Percentiles rank a stretch among this genome's conserved stretches.
Evolutionary conservation across 106 monocot species (phyloP).

Genomic region (Xerophyta viscosa): DNA sequence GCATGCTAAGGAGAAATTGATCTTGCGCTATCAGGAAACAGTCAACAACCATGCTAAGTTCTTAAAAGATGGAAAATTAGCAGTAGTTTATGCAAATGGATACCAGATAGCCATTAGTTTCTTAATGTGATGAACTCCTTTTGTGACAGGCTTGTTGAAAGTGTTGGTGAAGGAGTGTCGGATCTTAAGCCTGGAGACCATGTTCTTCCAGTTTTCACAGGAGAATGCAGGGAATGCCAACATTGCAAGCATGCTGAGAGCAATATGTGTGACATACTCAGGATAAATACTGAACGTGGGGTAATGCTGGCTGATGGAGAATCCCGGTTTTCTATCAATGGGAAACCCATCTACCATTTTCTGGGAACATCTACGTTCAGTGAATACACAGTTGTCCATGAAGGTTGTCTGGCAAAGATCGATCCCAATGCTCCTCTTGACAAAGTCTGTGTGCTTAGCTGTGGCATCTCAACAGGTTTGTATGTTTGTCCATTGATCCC

Average conservation of each 20-base stretch:
- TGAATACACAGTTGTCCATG: slow-evolving; percentile 10
- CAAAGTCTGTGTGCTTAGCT: slow-evolving; percentile 9
- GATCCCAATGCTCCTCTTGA: slow-evolving; percentile 2
- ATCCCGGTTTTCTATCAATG: slow-evolving; percentile 7
- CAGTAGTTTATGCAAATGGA: neutral
- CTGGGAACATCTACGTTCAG: slow-evolving; percentile 8
- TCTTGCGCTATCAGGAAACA: too few relatives aligned
- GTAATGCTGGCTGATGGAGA: slow-evolving; percentile 6
- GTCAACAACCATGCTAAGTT: too few relatives aligned
- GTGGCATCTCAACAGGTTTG: slow-evolving; percentile 7
- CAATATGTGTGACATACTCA: slow-evolving; percentile 5
- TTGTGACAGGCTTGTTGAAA: slow-evolving; percentile 1
- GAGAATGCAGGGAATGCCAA: slow-evolving; percentile 5
- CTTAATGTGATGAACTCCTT: neutral
- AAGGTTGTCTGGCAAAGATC: slow-evolving; percentile 7
- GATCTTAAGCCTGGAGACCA: neutral
- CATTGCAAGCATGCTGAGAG: slow-evolving; percentile 8
- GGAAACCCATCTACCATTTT: slow-evolving; percentile 8
- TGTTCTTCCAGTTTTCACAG: slow-evolving; percentile 9
- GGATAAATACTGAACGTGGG: slow-evolving; percentile 9
- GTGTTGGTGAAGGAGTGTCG: slow-evolving; percentile 8
- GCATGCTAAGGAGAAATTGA: too few relatives aligned
- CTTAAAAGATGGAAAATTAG: too few relatives aligned
- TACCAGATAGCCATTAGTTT: neutral
- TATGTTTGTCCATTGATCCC: too few relatives aligned